A percentile compares a stretch with the other conserved stretches of the same genome.
Conservation (phyloP, 2,329 filamentous ascomycete genomes). For the Aureobasidium sp. region DNA sequence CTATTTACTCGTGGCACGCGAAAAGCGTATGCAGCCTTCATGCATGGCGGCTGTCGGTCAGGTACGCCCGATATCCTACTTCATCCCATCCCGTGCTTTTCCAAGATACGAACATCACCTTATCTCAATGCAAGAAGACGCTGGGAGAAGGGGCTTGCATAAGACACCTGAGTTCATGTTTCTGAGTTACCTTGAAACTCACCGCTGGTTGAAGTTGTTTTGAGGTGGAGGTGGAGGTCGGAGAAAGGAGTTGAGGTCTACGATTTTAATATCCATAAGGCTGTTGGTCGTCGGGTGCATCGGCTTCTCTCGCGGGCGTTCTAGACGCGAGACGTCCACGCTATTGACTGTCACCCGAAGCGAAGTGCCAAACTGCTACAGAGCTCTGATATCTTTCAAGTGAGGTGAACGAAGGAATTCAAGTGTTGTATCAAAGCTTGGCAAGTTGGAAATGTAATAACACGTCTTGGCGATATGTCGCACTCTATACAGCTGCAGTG, state of each 20-base stretch:
- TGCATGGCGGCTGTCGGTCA: constrained; percentile 16
- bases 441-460: no score
- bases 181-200: no score
- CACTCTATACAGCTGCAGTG: no score
- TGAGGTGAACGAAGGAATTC: not conserved
- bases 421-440: not conserved
- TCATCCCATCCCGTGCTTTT: not conserved
- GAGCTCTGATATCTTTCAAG: not conserved
- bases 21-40: not conserved
- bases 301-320: not conserved
- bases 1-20: constrained; percentile 7
- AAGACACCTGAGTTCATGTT: not conserved
- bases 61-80: not conserved
- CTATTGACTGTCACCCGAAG: constrained; percentile 1
- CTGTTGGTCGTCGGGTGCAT: not conserved
- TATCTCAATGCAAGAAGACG: not conserved
- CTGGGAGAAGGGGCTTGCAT: constrained; percentile 5
- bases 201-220: no score
- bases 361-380: not conserved
- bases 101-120: not conserved
- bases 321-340: not conserved
- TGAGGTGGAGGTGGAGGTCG: not conserved
- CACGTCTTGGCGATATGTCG: no score
- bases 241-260: not conserved
- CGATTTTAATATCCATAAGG: not conserved